phyloP scores from a whole-genome alignment of 208 protist genomes.

The Naegleria fowleri region DNA sequence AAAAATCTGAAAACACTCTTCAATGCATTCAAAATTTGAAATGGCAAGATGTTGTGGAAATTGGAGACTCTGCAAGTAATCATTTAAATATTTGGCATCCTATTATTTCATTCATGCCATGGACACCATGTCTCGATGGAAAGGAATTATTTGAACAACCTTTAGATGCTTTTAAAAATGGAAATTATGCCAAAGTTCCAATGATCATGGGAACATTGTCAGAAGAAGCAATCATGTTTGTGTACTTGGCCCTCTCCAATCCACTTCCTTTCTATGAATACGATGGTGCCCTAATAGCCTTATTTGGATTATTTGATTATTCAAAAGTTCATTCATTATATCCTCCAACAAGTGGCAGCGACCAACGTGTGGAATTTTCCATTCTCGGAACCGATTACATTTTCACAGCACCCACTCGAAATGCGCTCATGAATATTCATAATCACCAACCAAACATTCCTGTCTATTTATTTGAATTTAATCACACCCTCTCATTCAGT shows the following conservation, averaged over 20 bases:
- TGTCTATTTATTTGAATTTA: neutral
- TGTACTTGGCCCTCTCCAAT: neutral
- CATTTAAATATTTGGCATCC: neutral
- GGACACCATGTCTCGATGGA: slow-evolving; percentile 36
- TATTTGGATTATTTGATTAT: neutral
- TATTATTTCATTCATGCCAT: slow-evolving; percentile 8
- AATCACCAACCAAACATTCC: neutral
- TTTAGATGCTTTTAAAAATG: neutral
- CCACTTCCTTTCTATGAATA: neutral
- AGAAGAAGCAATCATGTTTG: neutral
- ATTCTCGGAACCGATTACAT: neutral
- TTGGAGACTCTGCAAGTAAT: neutral
- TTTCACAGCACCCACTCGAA: neutral
- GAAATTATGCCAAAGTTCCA: slow-evolving; percentile 29
- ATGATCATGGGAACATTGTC: slow-evolving; percentile 30
- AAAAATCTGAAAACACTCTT: neutral
- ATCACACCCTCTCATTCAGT: neutral
- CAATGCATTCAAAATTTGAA: neutral
- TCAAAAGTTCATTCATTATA: neutral
- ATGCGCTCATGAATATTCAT: neutral
- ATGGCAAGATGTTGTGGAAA: neutral
- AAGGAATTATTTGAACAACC: slow-evolving; percentile 21
- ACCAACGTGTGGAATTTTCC: neutral
- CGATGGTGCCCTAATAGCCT: neutral
- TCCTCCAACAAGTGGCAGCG: neutral